These are phyloP conservation scores for Arabidopsis lyrata DNA, from an alignment of 441 rosid species.

Conservation along the genomic window DNA sequence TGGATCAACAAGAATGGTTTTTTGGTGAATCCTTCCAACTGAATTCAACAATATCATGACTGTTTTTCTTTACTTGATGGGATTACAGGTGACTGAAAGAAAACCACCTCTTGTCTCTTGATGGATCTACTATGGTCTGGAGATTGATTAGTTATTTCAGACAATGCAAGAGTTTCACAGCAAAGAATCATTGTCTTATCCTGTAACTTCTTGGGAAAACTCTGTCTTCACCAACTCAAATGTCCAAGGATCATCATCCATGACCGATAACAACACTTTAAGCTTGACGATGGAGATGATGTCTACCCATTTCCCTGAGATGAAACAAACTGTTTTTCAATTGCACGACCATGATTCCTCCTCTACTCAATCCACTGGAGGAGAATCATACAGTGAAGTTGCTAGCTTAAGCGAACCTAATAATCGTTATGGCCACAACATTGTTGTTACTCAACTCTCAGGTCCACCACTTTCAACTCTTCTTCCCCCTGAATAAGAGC, in stretches of 20 bases:
- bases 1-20: slow-evolving; percentile 29
- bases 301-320: slow-evolving; percentile 44
- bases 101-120: background rate
- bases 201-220: slow-evolving; percentile 33
- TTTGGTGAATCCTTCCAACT: background rate
- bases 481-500: background rate
- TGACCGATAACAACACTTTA: slow-evolving; percentile 29
- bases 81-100: background rate
- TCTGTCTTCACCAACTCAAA: slow-evolving; percentile 30
- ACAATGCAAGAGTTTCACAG: slow-evolving; percentile 36
- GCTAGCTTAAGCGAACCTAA: slow-evolving; percentile 51
- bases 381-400: slow-evolving; percentile 62
- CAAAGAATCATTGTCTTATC: slow-evolving; percentile 18
- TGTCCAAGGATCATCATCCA: slow-evolving; percentile 35
- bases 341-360: slow-evolving; percentile 62
- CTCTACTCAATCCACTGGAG: slow-evolving; percentile 64
- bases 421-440: slow-evolving; percentile 35
- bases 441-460: slow-evolving; percentile 31
- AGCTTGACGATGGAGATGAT: slow-evolving; percentile 56
- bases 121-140: slow-evolving; percentile 26
- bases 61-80: slow-evolving; percentile 4
- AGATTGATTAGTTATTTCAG: slow-evolving; percentile 6
- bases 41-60: slow-evolving; percentile 13
- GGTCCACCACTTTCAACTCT: slow-evolving; percentile 27
- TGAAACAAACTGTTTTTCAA: slow-evolving; percentile 51